Percentiles rank a stretch among this genome's conserved stretches.
These are phyloP conservation scores for Loxodes magnus DNA, from an alignment of 73 alveolate species.

Conservation along the genomic window DNA sequence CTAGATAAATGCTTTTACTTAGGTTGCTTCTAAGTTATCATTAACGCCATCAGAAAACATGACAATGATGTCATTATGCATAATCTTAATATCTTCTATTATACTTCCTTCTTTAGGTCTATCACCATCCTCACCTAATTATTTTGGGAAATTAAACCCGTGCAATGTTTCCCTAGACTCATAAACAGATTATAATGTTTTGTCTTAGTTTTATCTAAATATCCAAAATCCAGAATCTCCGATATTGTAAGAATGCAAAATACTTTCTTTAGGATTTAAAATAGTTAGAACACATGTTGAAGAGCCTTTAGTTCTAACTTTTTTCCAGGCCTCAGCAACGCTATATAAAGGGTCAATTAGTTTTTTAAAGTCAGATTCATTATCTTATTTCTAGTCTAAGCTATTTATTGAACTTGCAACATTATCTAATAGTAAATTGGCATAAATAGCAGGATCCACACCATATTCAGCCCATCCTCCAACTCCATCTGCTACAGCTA, in stretches of 20 bases:
- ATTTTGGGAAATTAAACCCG: constrained; percentile 50
- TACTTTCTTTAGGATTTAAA: constrained; percentile 10
- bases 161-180: constrained; percentile 33
- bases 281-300: constrained; percentile 32
- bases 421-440: constrained; percentile 17
- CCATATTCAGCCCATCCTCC: constrained; percentile 42
- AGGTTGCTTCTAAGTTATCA: constrained; percentile 3
- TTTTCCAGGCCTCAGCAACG: constrained; percentile 23
- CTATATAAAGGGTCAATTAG: constrained; percentile 24
- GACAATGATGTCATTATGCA: neutral
- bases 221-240: constrained; percentile 54
- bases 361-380: too few species aligned
- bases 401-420: neutral
- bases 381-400: neutral
- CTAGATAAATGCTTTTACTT: neutral
- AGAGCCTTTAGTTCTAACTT: constrained; percentile 23
- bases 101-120: constrained; percentile 28
- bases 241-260: constrained; percentile 20
- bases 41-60: constrained; percentile 6
- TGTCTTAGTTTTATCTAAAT: constrained; percentile 16
- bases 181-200: neutral
- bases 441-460: constrained; percentile 26
- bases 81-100: constrained; percentile 1
- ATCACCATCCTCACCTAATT: constrained; percentile 63
- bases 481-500: constrained; percentile 48